A percentile compares a stretch with the other conserved stretches of the same genome.
Evolutionary conservation across 1,284 basidiomycete genomes (phyloP).

Genomic region (Vanrija humicola): DNA sequence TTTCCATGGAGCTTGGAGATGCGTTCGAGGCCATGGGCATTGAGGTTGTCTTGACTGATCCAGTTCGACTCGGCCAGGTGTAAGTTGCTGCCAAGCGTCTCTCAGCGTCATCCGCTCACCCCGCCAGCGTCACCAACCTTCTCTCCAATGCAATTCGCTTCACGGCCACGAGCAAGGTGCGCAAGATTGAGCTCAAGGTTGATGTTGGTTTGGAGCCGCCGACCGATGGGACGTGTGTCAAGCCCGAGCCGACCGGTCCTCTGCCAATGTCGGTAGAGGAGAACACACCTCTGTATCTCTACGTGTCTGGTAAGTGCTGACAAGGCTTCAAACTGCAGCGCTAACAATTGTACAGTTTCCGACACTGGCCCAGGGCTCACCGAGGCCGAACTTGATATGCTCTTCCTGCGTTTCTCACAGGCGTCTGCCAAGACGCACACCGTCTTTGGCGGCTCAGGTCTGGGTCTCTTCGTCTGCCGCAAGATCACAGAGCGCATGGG

Average conservation of each 20-base stretch:
- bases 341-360: not conserved
- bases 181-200: not conserved
- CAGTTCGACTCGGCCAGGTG: slow-evolving; percentile 28
- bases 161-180: slow-evolving; percentile 10
- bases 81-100: not conserved
- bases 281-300: slow-evolving; percentile 17
- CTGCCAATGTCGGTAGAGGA: not conserved
- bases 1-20: slow-evolving; percentile 3
- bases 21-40: slow-evolving; percentile 7
- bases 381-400: slow-evolving; percentile 18
- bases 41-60: slow-evolving; percentile 22
- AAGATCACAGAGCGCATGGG: slow-evolving; percentile 28
- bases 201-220: slow-evolving; percentile 10
- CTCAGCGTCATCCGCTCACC: not conserved
- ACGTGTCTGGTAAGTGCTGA: slow-evolving; percentile 3
- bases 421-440: slow-evolving; percentile 25
- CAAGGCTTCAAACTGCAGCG: not conserved
- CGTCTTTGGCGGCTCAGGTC: slow-evolving; percentile 31
- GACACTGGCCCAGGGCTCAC: slow-evolving; percentile 34
- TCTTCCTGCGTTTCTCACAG: slow-evolving; percentile 31
- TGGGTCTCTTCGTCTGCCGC: slow-evolving; percentile 32
- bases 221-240: slow-evolving; percentile 12
- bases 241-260: slow-evolving; percentile 3
- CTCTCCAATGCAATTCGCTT: slow-evolving; percentile 28
- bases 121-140: slow-evolving; percentile 22